phyloP scores from a whole-genome alignment of 2,329 filamentous ascomycete species.

The Fusarium nurragi region DNA sequence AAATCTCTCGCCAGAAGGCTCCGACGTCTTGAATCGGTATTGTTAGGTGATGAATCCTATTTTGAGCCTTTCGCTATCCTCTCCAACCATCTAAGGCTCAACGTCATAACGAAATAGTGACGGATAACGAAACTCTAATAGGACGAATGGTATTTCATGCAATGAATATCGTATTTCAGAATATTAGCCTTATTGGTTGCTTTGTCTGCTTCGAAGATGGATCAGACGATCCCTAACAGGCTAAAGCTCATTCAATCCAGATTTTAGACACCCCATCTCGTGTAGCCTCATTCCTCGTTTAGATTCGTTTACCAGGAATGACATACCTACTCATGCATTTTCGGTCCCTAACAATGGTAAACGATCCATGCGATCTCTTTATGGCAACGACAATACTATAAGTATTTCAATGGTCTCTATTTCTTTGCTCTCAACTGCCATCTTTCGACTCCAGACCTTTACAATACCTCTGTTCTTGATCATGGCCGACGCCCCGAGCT shows the following conservation, averaged over 20 bases:
- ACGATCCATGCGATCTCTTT: neutral
- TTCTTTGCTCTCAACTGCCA: rapidly evolving
- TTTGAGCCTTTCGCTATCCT: no score
- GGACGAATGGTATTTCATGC: no score
- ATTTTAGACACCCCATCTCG: neutral
- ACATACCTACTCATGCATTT: neutral
- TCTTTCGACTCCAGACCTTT: neutral
- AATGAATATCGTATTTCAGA: no score
- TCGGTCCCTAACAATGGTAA: neutral
- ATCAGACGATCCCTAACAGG: neutral
- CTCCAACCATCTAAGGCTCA: no score
- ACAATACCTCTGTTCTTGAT: neutral
- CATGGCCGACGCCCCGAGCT: neutral
- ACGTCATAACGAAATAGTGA: no score
- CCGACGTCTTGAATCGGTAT: no score
- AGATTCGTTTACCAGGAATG: neutral
- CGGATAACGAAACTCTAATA: no score
- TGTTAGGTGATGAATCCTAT: no score
- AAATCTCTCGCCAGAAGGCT: no score
- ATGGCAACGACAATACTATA: neutral
- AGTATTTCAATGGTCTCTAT: neutral
- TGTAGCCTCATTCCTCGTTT: neutral
- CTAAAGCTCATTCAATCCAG: neutral
- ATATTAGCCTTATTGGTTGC: no score
- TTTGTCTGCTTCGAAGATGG: neutral